phyloP scores from a whole-genome alignment of 345 rosid species.

The Euphorbia tirucalli region DNA sequence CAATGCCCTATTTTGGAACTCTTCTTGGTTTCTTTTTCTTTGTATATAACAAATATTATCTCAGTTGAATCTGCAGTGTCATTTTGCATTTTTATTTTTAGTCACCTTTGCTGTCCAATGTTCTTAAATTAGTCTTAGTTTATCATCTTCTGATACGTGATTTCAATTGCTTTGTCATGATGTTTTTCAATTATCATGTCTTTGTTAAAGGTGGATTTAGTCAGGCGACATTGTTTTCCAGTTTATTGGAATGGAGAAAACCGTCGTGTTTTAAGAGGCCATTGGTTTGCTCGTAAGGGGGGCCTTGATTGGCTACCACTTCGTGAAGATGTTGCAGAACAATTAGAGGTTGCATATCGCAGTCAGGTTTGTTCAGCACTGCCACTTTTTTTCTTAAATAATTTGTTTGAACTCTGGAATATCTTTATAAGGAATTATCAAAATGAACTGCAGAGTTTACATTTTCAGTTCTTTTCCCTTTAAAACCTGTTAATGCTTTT shows the following conservation, averaged over 20 bases:
- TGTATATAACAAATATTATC: neutral
- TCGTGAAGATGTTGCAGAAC: slow-evolving; percentile 90
- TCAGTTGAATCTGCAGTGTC: neutral
- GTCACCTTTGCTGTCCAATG: neutral
- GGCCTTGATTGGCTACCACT: slow-evolving; percentile 94
- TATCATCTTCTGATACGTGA: neutral
- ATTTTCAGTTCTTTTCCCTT: neutral
- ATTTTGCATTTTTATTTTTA: neutral
- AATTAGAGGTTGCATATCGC: slow-evolving; percentile 78
- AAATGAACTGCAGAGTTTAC: neutral
- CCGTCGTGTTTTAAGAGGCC: slow-evolving; percentile 93
- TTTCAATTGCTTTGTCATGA: neutral
- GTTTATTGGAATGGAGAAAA: slow-evolving; percentile 98
- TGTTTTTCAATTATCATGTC: slow-evolving; percentile 14
- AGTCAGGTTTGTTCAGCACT: slow-evolving; percentile 49
- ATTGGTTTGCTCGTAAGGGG: slow-evolving; percentile 96
- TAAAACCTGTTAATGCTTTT: neutral
- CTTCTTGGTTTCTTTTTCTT: neutral
- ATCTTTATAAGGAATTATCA: neutral
- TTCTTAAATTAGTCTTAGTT: neutral
- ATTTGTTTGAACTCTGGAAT: neutral
- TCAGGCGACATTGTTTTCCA: slow-evolving; percentile 79
- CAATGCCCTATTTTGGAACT: neutral
- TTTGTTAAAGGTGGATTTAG: slow-evolving; percentile 72
- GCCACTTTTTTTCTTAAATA: neutral